Evolutionary conservation across 441 rosid species (phyloP), one percentile per base, ranked within the genome.

Genomic region (Erodium trifolium): DNA sequence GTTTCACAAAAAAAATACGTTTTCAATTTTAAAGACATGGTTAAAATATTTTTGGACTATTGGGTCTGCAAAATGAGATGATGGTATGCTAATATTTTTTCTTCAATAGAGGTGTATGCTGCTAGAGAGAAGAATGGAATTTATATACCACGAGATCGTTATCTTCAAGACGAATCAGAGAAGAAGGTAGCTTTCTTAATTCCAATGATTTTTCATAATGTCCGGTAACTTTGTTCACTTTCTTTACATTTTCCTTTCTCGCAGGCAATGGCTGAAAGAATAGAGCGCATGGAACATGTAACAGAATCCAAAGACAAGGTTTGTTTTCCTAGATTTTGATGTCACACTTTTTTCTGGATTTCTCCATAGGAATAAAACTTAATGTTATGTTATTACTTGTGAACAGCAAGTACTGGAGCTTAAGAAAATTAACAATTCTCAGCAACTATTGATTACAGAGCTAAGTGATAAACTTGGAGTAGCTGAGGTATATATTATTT

Each of bases 121-220:
- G 89, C 98, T 67, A 92, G 98, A 80, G 99, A 94, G 82, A 94
- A 92, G 79, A 94, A 94, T 79, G 99, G 99, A 63, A 89, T 94
- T 59, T 94, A 90, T 71, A 92, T 94, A 76, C 98, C 99, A 59
- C 81, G 91, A 70, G 97, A 94, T 77, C 90, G 98, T 65, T 94
- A 85, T 73, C 90, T 86, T 71, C 90, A 83, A 70, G 99, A 94
- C 73, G 98, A 92, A 83, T 92, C 96, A 31, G 97, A 94, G 82
- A 94, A 92, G 80, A 94, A 92, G 98, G 99, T 51, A 51, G 3
- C 7, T 51, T 51, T n/a, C 6, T 51, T 51, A 43, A 51, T 16
- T 17, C 27, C 49, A 7, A 66, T 35, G 31, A 17, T 8, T 64
- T 51, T 62, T 75, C 10, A 68, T 62, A 17, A 17, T 55, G 10